phyloP scores from a whole-genome alignment of 2,329 filamentous ascomycete species.

The Echinosphaeria canescens region DNA sequence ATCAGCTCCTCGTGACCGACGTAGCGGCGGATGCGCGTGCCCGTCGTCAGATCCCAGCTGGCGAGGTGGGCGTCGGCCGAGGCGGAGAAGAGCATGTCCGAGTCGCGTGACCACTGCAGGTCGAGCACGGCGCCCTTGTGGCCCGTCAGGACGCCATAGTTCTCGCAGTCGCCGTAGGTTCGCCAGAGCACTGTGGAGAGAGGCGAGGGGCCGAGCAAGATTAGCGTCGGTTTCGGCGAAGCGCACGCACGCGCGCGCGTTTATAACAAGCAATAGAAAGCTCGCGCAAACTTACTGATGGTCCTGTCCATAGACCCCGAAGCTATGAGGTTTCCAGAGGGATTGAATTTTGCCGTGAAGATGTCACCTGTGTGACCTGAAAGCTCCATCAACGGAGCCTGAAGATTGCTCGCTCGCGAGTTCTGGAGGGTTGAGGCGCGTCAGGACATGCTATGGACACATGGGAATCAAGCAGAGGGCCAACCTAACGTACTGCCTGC shows the following conservation, averaged over 20 bases:
- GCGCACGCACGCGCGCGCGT: no score
- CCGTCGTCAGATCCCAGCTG: constrained; percentile 87
- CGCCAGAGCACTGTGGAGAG: constrained; percentile 59
- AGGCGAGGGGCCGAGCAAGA: not conserved
- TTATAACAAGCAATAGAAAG: constrained; percentile 5
- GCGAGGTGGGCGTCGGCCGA: constrained; percentile 86
- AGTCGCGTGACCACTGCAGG: constrained; percentile 92
- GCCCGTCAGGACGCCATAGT: constrained; percentile 73
- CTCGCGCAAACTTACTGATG: constrained; percentile 38
- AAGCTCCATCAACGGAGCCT: constrained; percentile 88
- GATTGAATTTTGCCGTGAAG: constrained; percentile 78
- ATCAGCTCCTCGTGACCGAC: constrained; percentile 91
- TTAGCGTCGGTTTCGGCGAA: not conserved
- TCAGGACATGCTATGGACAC: no score
- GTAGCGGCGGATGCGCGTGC: constrained; percentile 79
- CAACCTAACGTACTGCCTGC: constrained; percentile 20
- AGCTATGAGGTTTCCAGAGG: constrained; percentile 70
- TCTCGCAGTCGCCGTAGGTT: constrained; percentile 81
- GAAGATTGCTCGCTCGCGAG: constrained; percentile 59
- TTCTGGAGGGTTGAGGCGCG: no score
- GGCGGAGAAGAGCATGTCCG: constrained; percentile 72
- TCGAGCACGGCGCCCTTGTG: constrained; percentile 86
- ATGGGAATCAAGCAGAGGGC: constrained; percentile 2
- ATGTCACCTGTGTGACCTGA: constrained; percentile 70
- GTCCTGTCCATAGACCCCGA: constrained; percentile 90